Percentiles rank a stretch among this genome's conserved stretches.
Conservation (phyloP, 1,284 basidiomycete genomes). For the Irpex rosettiformis region DNA sequence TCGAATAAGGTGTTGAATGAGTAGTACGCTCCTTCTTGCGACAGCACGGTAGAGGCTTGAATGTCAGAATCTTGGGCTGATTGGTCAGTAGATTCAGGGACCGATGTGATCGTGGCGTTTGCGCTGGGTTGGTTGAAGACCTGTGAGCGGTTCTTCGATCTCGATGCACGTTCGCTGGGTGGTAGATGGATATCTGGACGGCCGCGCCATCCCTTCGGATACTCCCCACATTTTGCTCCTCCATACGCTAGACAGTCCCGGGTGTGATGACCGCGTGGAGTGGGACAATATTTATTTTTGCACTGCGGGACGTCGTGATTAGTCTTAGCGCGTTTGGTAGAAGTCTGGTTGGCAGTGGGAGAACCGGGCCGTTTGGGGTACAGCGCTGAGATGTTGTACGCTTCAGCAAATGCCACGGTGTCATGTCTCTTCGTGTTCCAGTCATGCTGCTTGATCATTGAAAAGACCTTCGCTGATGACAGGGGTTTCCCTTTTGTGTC, state of each 20-base stretch:
- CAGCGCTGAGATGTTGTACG: no score
- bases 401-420: neutral
- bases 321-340: neutral
- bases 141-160: neutral
- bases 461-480: neutral
- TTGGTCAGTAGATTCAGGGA: no score
- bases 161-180: neutral
- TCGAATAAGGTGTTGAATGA: neutral
- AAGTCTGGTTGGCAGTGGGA: neutral
- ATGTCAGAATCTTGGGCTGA: no score
- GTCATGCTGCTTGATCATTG: neutral
- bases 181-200: neutral
- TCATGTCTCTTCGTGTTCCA: neutral
- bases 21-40: no score
- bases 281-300: neutral
- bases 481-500: neutral
- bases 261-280: neutral
- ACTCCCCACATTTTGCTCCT: neutral
- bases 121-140: neutral
- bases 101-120: no score
- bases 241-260: neutral
- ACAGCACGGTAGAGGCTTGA: no score
- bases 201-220: neutral
- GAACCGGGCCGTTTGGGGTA: neutral
- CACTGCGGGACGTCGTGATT: neutral